Evolutionary conservation across 345 rosid genomes (phyloP), one percentile per base, ranked within the genome.

Genomic region (Pseudoturritis turrita): DNA sequence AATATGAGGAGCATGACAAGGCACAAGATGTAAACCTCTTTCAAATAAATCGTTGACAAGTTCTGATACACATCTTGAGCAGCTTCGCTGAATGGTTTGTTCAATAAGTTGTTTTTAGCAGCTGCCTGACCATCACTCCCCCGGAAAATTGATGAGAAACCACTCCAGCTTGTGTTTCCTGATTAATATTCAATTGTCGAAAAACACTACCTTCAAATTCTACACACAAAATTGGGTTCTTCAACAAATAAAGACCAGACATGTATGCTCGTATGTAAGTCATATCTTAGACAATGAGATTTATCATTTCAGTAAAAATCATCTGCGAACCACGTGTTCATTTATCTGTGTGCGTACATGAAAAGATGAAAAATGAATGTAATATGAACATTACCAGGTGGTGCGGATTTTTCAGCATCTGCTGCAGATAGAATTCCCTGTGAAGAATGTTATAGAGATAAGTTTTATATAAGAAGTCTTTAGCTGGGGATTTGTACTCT

Each of bases 61-160:
- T 80, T 71, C 36, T 86, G 84, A 36, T 89, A 87, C 74, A 72
- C 68, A 76, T 60, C 75, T 19, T 68, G 80, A 67, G 76, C 65
- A 69, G 89, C 77, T 68, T 90, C 93, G 33, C 56, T 75, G 55
- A 31, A 75, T 44, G 79, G 66, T 77, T 80, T 83, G 81, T 17
- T 79, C 13, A 75, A 50, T 39, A 79, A 37, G 75, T 18, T 86
- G 72, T 87, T 96, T 75, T 88, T 91, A 14, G 83, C 78, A 79
- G 85, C 39, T 15, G 57, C 8, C 15, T 88, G 88, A 45, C 77
- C 75, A 54, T 94, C 93, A 52, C 71, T 78, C 12, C 89, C 85
- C 45, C 97, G 85, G 81, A 94, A 91, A 59, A 94, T 88, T 41
- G 97, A 89, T 49, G 97, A 83, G 62, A 94, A 83, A 4, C 92